Base-by-base conservation (phyloP, 345 rosid species). In the Bruguiera sexangula region DNA sequence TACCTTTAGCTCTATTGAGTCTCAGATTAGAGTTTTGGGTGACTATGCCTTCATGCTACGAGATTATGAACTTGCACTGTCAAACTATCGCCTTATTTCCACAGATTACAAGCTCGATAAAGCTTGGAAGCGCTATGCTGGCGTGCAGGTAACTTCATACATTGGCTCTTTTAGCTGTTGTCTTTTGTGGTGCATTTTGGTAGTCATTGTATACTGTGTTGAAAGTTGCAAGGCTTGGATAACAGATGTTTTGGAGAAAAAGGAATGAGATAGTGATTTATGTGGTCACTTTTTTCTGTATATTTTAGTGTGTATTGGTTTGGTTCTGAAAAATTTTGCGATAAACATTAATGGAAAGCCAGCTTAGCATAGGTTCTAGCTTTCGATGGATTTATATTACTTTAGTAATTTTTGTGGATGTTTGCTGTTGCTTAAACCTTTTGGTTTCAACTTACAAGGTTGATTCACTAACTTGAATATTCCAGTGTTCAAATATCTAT, bases 41-140 rank as follows among this genome's bases (percentile, higher is more conserved):
- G 99, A 95, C 82, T 89, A 88, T 78, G 97, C 97, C 70, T 95
- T 95, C 87, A 92, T 95, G 97, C 81, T 95, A 83, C 87, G 89
- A 54, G 99, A 92, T 81, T 92, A 90, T 82, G 99, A 95, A 76
- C 92, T 95, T 61, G 98, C 99, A 8, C 68, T 95, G 75, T 90
- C 98, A 55, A 95, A 92, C 82, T 92, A 92, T 83, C 94, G 94
- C 73, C 82, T 95, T 60, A 87, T 95, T 77, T 92, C 98, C 31
- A 95, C 97, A 24, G 99, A 95, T 83, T 95, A 90, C 83, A 95
- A 95, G 84, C 79, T 95, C 65, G 99, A 95, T 78, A 92, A 95
- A 85, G 99, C 97, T 60, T 95, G 99, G 98, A 92, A 89, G 81
- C 89, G 82, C 72, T 92, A 92, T 84, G 99, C 99, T 68, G 98